Conservation (phyloP, 345 rosid genomes). For the Theobroma cacao region DNA sequence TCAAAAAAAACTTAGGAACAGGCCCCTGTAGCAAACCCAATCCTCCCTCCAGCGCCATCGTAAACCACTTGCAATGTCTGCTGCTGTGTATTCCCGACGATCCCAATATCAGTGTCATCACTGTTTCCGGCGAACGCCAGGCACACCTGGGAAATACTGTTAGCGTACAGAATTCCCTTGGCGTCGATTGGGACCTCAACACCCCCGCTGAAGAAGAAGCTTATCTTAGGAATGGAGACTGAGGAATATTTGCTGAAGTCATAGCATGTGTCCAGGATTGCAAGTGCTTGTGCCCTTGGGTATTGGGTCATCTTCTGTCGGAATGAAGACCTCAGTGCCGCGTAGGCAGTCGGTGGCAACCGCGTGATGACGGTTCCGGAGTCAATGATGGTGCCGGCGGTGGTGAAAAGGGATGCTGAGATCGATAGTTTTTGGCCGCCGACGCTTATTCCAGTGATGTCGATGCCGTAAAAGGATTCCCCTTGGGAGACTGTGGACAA, state of each 20-base stretch:
- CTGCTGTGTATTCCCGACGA: slow-evolving; percentile 80
- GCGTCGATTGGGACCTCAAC: slow-evolving; percentile 41
- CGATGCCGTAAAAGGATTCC: slow-evolving; percentile 63
- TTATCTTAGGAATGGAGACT: slow-evolving; percentile 44
- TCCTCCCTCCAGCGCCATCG: slow-evolving; percentile 51
- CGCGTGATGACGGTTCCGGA: slow-evolving; percentile 91
- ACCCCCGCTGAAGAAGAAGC: slow-evolving; percentile 46
- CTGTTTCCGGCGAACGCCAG: slow-evolving; percentile 74
- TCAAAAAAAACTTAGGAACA: slow-evolving; percentile 35
- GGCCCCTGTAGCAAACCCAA: slow-evolving; percentile 66
- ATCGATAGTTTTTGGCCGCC: slow-evolving; percentile 48
- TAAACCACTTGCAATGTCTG: slow-evolving; percentile 66
- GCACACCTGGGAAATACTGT: slow-evolving; percentile 54
- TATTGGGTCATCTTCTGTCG: slow-evolving; percentile 50
- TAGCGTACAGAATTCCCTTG: slow-evolving; percentile 46
- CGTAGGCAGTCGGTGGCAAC: slow-evolving; percentile 61
- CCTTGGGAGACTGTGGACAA: slow-evolving; percentile 35
- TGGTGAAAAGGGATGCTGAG: slow-evolving; percentile 43
- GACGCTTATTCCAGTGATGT: slow-evolving; percentile 52
- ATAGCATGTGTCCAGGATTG: slow-evolving; percentile 81
- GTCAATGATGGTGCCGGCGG: slow-evolving; percentile 63
- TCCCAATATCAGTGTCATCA: slow-evolving; percentile 42
- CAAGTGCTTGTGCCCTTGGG: slow-evolving; percentile 47
- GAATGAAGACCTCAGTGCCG: slow-evolving; percentile 46
- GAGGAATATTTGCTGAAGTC: slow-evolving; percentile 42